Evolutionary conservation across 495 filamentous ascomycete genomes (phyloP).

Genomic region (Bryoglossum gracile): DNA sequence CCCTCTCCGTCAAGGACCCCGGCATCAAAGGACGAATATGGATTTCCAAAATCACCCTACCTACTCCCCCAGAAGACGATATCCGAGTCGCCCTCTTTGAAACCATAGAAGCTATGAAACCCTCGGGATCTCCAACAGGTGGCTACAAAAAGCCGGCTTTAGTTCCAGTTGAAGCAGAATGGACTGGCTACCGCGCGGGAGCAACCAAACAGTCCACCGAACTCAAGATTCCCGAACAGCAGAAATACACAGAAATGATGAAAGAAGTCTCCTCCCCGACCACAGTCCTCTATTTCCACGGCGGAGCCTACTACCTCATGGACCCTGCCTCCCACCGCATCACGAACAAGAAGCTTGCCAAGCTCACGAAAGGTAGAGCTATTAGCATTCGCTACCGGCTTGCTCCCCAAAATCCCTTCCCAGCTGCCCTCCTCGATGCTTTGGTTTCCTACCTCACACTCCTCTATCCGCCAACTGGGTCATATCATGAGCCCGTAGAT

Average conservation of each 20-base stretch:
- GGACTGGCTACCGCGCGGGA: slow-evolving; percentile 66
- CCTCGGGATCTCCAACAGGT: slow-evolving; percentile 30
- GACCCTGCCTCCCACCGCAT: slow-evolving; percentile 62
- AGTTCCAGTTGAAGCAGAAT: slow-evolving; percentile 68
- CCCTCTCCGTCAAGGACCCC: slow-evolving; percentile 50
- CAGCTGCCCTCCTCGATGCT: slow-evolving; percentile 76
- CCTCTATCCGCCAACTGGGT: slow-evolving; percentile 67
- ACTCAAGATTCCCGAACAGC: slow-evolving; percentile 55
- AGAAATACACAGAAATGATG: slow-evolving; percentile 68
- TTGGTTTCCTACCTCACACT: slow-evolving; percentile 75
- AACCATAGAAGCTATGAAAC: slow-evolving; percentile 58
- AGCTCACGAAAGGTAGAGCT: slow-evolving; percentile 47
- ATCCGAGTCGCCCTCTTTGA: slow-evolving; percentile 50
- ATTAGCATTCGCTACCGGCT: slow-evolving; percentile 84
- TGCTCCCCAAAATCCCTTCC: slow-evolving; percentile 78
- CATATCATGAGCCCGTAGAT: slow-evolving; percentile 62
- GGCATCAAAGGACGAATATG: slow-evolving; percentile 74
- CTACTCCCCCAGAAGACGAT: slow-evolving; percentile 43
- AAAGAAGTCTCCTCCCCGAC: slow-evolving; percentile 57
- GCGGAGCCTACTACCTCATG: slow-evolving; percentile 77
- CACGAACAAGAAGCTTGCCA: slow-evolving; percentile 40
- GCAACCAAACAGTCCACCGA: slow-evolving; percentile 47
- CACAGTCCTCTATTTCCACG: slow-evolving; percentile 82
- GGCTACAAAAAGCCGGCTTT: slow-evolving; percentile 46
- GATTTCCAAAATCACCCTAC: slow-evolving; percentile 60